These are phyloP conservation scores for Blastobotrys buckinghamii DNA, from an alignment of 1,139 yeast species.

Conservation along the genomic window DNA sequence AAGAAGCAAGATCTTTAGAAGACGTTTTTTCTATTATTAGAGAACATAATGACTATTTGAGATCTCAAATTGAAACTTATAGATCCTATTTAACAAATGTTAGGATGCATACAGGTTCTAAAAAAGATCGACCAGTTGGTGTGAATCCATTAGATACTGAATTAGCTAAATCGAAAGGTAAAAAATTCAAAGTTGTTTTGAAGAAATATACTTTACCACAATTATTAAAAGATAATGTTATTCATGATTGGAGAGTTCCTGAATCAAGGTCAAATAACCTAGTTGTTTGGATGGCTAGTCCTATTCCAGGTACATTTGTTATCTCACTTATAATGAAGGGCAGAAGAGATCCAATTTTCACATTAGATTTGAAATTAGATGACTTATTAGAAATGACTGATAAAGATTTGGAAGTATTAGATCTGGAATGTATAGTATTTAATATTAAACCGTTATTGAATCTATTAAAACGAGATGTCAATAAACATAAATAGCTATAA, in stretches of 20 bases:
- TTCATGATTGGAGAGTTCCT: conserved; percentile 30
- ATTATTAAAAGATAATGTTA: conserved; percentile 31
- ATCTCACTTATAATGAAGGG: conserved; percentile 33
- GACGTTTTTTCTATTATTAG: conserved; percentile 33
- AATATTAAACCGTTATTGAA: conserved; percentile 25
- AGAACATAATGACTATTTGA: conserved; percentile 36
- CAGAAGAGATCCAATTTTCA: conserved; percentile 28
- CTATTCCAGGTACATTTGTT: conserved; percentile 35
- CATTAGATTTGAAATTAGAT: conserved; percentile 33
- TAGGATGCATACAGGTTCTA: conserved; percentile 33
- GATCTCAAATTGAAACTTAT: conserved; percentile 35
- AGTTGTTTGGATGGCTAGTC: conserved; percentile 30
- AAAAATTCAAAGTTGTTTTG: conserved; percentile 27
- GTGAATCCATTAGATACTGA: conserved; percentile 22
- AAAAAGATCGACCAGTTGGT: conserved; percentile 27
- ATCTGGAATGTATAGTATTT: conserved; percentile 32
- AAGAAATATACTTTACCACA: conserved; percentile 32
- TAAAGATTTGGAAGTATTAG: conserved; percentile 28
- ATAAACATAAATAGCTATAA: conserved; percentile 14
- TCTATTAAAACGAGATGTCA: conserved; percentile 25
- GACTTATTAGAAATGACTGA: conserved; percentile 34
- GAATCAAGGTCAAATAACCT: conserved; percentile 24
- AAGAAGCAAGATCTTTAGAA: conserved; percentile 33
- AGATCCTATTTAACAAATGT: conserved; percentile 35
- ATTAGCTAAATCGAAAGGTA: conserved; percentile 20